These are phyloP conservation scores for Hypomontagnella monticulosa DNA, from an alignment of 495 filamentous ascomycete species.

Conservation along the genomic window DNA sequence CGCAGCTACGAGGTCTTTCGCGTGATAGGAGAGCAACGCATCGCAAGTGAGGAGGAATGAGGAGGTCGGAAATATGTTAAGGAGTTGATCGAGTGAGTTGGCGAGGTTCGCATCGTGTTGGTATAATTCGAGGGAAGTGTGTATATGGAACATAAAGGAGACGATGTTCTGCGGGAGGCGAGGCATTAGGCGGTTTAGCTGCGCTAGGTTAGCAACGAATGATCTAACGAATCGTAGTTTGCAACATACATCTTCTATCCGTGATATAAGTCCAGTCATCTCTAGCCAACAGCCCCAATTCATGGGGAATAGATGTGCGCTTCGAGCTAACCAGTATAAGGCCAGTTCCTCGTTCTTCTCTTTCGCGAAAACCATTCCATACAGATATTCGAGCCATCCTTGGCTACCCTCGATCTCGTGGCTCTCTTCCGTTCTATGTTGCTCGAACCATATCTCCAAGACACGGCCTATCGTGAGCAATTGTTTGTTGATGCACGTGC, in stretches of 20 bases:
- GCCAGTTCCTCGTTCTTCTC: constrained; percentile 88
- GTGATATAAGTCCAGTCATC: constrained; percentile 76
- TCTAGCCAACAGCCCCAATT: constrained; percentile 99
- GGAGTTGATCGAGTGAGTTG: constrained; percentile 75
- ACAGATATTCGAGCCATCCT: constrained; percentile 96
- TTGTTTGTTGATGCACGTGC: constrained; percentile 83
- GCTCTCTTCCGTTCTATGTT: constrained; percentile 65
- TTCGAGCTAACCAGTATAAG: constrained; percentile 81
- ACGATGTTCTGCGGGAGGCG: constrained; percentile 89
- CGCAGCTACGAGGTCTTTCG: constrained; percentile 90
- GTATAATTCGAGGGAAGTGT: constrained; percentile 89
- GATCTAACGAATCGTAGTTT: neutral
- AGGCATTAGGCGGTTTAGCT: constrained; percentile 61
- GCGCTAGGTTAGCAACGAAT: constrained; percentile 26
- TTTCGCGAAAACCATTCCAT: constrained; percentile 89
- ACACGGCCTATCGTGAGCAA: constrained; percentile 75
- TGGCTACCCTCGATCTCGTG: constrained; percentile 70
- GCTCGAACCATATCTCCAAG: constrained; percentile 78
- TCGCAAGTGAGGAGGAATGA: constrained; percentile 90
- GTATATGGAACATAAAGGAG: constrained; percentile 90
- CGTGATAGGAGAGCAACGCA: constrained; percentile 89
- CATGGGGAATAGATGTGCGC: constrained; percentile 85
- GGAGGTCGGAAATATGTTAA: constrained; percentile 83
- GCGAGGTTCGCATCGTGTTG: constrained; percentile 80
- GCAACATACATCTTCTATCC: constrained; percentile 78